A percentile compares a stretch with the other conserved stretches of the same genome.
These are phyloP conservation scores for Hysterangium stoloniferum DNA, from an alignment of 768 basidiomycete genomes.

Conservation along the genomic window DNA sequence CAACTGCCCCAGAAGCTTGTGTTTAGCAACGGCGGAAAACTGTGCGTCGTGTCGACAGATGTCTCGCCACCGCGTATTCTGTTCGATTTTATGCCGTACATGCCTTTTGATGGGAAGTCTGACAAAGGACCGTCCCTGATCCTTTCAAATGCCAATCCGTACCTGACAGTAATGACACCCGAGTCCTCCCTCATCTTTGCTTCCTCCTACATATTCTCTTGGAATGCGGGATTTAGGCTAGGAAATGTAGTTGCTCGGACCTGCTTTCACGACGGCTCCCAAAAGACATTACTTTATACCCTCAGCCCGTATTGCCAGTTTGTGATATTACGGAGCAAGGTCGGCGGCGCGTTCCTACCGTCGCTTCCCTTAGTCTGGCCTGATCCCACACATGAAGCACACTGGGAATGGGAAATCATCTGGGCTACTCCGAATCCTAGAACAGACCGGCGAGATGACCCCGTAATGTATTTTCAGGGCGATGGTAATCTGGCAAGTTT, in stretches of 20 bases:
- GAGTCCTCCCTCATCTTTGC: conserved; percentile 13
- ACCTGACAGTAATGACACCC: conserved; percentile 12
- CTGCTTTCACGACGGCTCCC: conserved; percentile 2
- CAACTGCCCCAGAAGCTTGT: neutral
- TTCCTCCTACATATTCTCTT: conserved; percentile 12
- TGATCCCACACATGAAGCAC: neutral
- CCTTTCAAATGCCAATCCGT: conserved; percentile 14
- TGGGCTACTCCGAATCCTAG: conserved; percentile 15
- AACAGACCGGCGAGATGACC: conserved; percentile 1
- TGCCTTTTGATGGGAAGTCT: conserved; percentile 7
- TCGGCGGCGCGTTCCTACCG: neutral
- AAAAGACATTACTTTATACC: conserved; percentile 11
- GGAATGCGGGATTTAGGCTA: neutral
- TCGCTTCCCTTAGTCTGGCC: conserved; percentile 14
- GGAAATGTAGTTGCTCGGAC: conserved; percentile 13
- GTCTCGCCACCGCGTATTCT: conserved; percentile 1
- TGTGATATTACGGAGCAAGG: conserved; percentile 13
- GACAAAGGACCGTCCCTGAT: conserved; percentile 1
- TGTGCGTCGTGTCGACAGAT: conserved; percentile 9
- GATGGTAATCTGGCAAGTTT: conserved; percentile 17
- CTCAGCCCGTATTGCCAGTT: conserved; percentile 17
- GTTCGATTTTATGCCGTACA: conserved; percentile 14
- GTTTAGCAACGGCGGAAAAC: conserved; percentile 14
- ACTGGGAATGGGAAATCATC: conserved; percentile 14
- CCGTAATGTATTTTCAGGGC: conserved; percentile 16